phyloP scores from a whole-genome alignment of 495 filamentous ascomycete species.

The Neurospora pannonica region DNA sequence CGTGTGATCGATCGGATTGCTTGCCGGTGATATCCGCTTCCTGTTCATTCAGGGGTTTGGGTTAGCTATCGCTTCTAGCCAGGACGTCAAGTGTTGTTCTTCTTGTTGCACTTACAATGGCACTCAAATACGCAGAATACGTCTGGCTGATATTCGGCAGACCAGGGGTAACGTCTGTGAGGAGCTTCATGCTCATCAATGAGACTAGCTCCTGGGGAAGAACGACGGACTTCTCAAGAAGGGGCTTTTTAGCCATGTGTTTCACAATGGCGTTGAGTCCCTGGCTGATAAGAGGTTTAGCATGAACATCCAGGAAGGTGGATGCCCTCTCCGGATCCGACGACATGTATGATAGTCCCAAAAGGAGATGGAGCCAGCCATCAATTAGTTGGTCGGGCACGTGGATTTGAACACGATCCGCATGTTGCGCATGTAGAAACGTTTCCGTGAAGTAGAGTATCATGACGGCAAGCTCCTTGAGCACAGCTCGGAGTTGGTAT shows the following conservation, averaged over 20 bases:
- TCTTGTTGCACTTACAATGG: constrained; percentile 11
- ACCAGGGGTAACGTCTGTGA: constrained; percentile 18
- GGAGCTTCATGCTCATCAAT: constrained; percentile 23
- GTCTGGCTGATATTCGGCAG: constrained; percentile 22
- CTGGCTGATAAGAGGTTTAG: background rate
- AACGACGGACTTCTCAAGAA: constrained; percentile 23
- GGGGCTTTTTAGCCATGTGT: constrained; percentile 19
- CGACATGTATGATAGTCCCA: constrained; percentile 13
- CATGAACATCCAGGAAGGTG: background rate
- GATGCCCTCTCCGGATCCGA: background rate
- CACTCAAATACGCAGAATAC: constrained; percentile 27
- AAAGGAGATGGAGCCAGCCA: constrained; percentile 26
- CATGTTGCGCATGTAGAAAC: constrained; percentile 8
- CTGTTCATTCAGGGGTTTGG: background rate
- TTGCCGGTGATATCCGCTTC: constrained; percentile 26
- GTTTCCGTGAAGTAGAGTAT: constrained; percentile 18
- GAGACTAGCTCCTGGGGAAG: constrained; percentile 27
- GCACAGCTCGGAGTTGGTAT: background rate
- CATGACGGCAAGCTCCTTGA: constrained; percentile 8
- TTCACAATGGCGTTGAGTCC: background rate
- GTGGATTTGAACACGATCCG: constrained; percentile 9
- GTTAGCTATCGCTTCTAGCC: background rate
- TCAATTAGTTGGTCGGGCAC: constrained; percentile 20
- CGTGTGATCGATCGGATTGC: constrained; percentile 22
- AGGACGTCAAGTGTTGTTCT: background rate